Conservation (phyloP, 306 rosid genomes). For the Rosa multiflora region DNA sequence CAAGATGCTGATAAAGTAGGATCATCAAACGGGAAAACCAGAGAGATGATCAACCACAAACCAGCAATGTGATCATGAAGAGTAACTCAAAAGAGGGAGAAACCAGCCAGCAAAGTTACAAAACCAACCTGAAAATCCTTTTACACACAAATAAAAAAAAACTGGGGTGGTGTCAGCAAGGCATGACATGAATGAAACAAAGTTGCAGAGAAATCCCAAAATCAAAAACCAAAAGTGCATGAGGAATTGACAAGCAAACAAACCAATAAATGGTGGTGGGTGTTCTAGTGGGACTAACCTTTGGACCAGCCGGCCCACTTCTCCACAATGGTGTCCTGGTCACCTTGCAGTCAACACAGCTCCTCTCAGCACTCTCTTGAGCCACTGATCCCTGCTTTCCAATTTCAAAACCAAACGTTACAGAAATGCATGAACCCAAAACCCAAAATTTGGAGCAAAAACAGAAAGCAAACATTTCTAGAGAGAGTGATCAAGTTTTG, state of each 20-base stretch:
- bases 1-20: background rate
- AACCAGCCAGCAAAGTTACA: background rate
- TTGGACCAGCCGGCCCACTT: slow-evolving; percentile 80
- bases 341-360: slow-evolving; percentile 61
- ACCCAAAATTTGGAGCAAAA: background rate
- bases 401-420: background rate
- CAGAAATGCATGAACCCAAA: background rate
- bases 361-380: slow-evolving; percentile 28
- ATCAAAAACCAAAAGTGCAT: background rate
- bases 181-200: background rate
- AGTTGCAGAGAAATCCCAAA: background rate
- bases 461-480: background rate
- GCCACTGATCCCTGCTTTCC: slow-evolving; percentile 36
- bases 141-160: background rate
- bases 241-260: background rate
- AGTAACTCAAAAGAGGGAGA: background rate
- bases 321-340: slow-evolving; percentile 86
- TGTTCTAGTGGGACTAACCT: slow-evolving; percentile 35
- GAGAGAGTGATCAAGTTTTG: too few relatives aligned
- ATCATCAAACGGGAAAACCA: background rate
- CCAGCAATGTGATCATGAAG: background rate
- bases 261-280: background rate
- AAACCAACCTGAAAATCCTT: background rate
- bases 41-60: background rate
- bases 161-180: too few relatives aligned